These are phyloP conservation scores for Volvox carteri DNA, from an alignment of 163 green algal species.

Conservation along the genomic window DNA sequence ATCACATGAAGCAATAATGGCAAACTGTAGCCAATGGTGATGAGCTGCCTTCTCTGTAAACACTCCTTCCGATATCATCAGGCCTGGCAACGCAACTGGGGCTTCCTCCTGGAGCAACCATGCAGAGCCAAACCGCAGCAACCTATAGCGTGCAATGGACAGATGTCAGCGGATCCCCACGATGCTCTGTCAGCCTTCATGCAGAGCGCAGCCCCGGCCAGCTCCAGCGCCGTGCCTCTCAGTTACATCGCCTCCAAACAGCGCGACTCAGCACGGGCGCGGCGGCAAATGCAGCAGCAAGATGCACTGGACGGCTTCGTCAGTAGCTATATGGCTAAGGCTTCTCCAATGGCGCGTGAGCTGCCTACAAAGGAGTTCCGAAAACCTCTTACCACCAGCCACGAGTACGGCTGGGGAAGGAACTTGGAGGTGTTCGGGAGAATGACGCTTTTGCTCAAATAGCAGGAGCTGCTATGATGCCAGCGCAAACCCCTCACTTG, in stretches of 20 bases:
- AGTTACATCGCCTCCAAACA: slow-evolving; percentile 37
- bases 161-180: background rate
- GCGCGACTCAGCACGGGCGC: slow-evolving; percentile 14
- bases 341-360: background rate
- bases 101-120: slow-evolving; percentile 29
- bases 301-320: slow-evolving; percentile 40
- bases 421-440: slow-evolving; percentile 41
- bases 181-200: slow-evolving; percentile 44
- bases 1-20: too few relatives aligned
- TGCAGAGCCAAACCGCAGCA: background rate
- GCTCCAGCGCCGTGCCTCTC: background rate
- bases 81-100: slow-evolving; percentile 53
- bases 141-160: background rate
- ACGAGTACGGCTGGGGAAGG: slow-evolving; percentile 38
- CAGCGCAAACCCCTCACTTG: too few relatives aligned
- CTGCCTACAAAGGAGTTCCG: slow-evolving; percentile 42
- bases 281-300: background rate
- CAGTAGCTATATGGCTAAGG: background rate
- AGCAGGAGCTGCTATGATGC: background rate
- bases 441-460: slow-evolving; percentile 26
- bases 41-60: too few relatives aligned
- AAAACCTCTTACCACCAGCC: slow-evolving; percentile 11
- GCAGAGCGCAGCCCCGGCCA: slow-evolving; percentile 5
- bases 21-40: too few relatives aligned
- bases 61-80: too few relatives aligned